These are phyloP conservation scores for Pezicula neosporulosa DNA, from an alignment of 2,329 filamentous ascomycete genomes.

Conservation along the genomic window DNA sequence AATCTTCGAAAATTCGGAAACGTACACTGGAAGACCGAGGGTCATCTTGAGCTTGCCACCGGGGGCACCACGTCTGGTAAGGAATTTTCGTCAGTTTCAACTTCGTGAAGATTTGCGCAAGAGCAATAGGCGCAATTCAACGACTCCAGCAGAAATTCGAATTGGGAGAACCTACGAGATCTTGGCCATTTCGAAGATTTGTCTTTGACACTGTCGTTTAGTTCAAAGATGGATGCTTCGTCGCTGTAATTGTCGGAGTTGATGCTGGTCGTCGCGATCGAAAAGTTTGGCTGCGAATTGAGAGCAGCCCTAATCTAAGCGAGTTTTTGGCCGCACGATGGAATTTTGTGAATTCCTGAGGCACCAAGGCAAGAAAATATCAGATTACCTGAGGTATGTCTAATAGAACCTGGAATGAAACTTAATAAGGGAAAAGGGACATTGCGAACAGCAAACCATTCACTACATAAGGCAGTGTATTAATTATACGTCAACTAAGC, in stretches of 20 bases:
- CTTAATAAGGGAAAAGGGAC: too few relatives aligned
- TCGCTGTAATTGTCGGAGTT: constrained; percentile 14
- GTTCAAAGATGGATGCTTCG: constrained; percentile 24
- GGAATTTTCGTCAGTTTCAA: constrained; percentile 10
- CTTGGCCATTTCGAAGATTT: constrained; percentile 57
- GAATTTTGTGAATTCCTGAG: neutral
- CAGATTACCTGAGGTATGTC: too few relatives aligned
- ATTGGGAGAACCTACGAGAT: constrained; percentile 49
- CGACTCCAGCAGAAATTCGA: constrained; percentile 5
- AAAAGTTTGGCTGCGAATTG: constrained; percentile 12
- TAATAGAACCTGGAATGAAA: too few relatives aligned
- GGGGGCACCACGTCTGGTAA: constrained; percentile 75
- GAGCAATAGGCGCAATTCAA: constrained; percentile 2
- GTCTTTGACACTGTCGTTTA: constrained; percentile 19
- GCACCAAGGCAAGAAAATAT: neutral
- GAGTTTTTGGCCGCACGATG: constrained; percentile 8
- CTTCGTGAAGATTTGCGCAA: neutral
- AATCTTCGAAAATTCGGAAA: constrained; percentile 30
- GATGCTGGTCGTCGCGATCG: constrained; percentile 11
- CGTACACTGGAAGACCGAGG: constrained; percentile 99
- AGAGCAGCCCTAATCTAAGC: constrained; percentile 27
- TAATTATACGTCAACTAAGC: too few relatives aligned
- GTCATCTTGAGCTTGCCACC: constrained; percentile 99
- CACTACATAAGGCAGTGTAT: too few relatives aligned
- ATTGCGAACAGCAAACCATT: too few relatives aligned